Evolutionary conservation across 1,139 yeast species (phyloP), one percentile per base, ranked within the genome.

Genomic region (Suhomyces kunorum): DNA sequence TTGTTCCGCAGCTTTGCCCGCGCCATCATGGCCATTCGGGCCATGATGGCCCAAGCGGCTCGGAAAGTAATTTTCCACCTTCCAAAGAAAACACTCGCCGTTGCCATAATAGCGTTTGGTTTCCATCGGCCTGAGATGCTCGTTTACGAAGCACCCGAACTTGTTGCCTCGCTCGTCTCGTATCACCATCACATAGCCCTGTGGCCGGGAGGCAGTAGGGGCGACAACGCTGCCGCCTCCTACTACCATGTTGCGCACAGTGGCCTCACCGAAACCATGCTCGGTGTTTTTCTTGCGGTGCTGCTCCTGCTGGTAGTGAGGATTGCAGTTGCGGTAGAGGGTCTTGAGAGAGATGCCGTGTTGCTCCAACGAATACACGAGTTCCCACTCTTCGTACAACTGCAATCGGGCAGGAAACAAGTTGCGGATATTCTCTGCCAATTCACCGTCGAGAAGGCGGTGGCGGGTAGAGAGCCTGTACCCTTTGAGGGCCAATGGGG

Each of bases 41-140:
- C 34, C 19, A 11, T 44, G 31, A 39, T 57, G 55, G 32, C 40
- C 38, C 19, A 55, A 40, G 30, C 50, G 49, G 15, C 46, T 39
- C 15, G 56, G 58, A 32, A 55, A 55, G 38, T 47, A 55, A 38
- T 45, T 51, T 38, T 80, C 84, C 26, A 74, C 58, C 53, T 85
- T 87, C 97, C 97, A 92, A 25, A 92, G 71, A 54, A 90, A 89
- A 55, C 98, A 88, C 60, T 92, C 97, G 1, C 98, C 97, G 61
- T 89, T 90, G 2, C 98, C 98, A 53, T 83, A 86, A 63, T 83
- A 92, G 43, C 89, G 71, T 54, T 78, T 77, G 36, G 80, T 81
- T 35, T 83, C 89, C 51, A 82, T 73, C 4, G 89, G 83, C 45
- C 76, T 80, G 42, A 86, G 74, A 42, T 78, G 72, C 50, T 88